Conservation (phyloP, 2,329 filamentous ascomycete genomes). For the Ascochyta viciae-villosae region DNA sequence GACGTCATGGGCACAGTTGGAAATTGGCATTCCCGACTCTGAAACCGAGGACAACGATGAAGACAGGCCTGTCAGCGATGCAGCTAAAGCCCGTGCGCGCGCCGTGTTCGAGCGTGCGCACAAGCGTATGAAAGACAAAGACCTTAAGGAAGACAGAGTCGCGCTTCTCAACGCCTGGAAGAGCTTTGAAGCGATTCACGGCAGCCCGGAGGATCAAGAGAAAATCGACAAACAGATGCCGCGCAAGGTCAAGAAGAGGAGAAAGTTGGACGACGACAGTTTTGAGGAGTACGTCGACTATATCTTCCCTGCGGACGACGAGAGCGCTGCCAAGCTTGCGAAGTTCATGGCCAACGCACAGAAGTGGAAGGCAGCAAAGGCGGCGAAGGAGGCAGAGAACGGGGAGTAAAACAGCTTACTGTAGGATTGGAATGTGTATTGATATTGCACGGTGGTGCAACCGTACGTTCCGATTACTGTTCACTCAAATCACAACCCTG, state of each 20-base stretch:
- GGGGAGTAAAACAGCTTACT: background rate
- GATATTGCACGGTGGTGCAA: background rate
- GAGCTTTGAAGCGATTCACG: constrained; percentile 87
- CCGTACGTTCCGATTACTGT: background rate
- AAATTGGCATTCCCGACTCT: constrained; percentile 88
- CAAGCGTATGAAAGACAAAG: constrained; percentile 84
- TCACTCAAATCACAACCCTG: background rate
- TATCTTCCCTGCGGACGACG: constrained; percentile 94
- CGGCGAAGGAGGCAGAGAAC: constrained; percentile 21
- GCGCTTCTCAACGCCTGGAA: constrained; percentile 91
- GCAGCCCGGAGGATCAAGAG: constrained; percentile 75
- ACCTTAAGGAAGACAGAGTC: constrained; percentile 92
- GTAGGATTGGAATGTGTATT: background rate
- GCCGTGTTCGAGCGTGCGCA: constrained; percentile 85
- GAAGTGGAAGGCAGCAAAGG: constrained; percentile 76
- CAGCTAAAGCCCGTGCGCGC: constrained; percentile 82
- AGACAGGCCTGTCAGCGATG: constrained; percentile 73
- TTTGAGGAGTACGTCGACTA: constrained; percentile 99
- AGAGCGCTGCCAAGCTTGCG: constrained; percentile 81
- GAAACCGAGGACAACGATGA: constrained; percentile 56
- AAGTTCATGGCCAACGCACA: constrained; percentile 85
- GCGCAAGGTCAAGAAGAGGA: constrained; percentile 86
- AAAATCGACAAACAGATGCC: constrained; percentile 94
- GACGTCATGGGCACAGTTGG: constrained; percentile 98
- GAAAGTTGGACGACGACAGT: constrained; percentile 87